Evolutionary conservation across 2,329 filamentous ascomycete species (phyloP).

Genomic region (Aureobasidium zeae): DNA sequence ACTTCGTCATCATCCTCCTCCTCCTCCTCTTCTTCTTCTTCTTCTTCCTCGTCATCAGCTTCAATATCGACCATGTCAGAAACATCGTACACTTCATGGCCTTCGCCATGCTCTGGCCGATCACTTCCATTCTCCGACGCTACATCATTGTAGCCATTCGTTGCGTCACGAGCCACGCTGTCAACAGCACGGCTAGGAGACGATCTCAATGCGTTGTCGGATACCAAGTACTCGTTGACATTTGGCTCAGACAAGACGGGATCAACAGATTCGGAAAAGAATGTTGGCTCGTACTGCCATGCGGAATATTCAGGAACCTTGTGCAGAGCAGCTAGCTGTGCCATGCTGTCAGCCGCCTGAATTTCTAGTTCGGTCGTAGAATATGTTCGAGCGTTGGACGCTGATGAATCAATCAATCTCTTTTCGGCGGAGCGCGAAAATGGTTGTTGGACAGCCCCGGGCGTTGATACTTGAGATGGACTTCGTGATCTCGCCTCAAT

Average conservation of each 20-base stretch:
- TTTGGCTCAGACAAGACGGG: background rate
- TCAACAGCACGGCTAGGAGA: background rate
- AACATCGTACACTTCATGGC: background rate
- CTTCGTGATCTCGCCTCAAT: constrained; percentile 15
- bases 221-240: background rate
- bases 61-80: background rate
- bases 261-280: background rate
- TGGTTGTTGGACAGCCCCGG: background rate
- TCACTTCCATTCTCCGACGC: constrained; percentile 1
- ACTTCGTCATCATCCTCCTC: background rate
- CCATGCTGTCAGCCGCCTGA: constrained; percentile 1
- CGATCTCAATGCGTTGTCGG: no score
- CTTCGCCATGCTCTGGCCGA: background rate
- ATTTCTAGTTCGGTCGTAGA: background rate
- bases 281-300: constrained; percentile 5
- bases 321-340: background rate
- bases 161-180: background rate
- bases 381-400: background rate
- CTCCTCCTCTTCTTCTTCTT: background rate
- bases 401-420: background rate
- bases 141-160: background rate
- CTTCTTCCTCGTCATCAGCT: background rate
- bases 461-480: constrained; percentile 1
- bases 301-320: background rate
- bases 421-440: background rate